These are phyloP conservation scores for Sporothrix protearum DNA, from an alignment of 2,329 filamentous ascomycete genomes.

Conservation along the genomic window DNA sequence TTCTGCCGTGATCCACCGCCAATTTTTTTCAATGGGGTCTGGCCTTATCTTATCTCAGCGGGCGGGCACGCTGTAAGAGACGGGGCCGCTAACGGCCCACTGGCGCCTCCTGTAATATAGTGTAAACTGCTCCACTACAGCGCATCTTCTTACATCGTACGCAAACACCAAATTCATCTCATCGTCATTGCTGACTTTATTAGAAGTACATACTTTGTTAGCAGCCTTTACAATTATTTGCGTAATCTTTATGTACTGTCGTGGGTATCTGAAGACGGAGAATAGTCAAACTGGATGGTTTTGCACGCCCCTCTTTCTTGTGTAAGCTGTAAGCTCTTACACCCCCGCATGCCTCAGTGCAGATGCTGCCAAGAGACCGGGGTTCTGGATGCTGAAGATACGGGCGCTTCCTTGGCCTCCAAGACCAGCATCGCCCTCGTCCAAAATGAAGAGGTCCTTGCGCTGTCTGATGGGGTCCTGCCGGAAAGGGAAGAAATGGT, in stretches of 20 bases:
- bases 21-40: constrained; percentile 17
- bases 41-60: constrained; percentile 20
- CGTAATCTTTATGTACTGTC: not conserved
- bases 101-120: not conserved
- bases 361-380: not conserved
- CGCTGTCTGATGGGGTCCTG: too few species aligned
- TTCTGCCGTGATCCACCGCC: constrained; percentile 24
- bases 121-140: not conserved
- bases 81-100: not conserved
- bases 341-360: not conserved
- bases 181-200: not conserved
- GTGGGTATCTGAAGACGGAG: not conserved
- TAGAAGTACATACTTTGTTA: too few species aligned
- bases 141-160: too few species aligned
- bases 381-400: not conserved
- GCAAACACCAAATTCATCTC: not conserved
- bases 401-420: not conserved
- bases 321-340: not conserved
- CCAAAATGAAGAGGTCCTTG: not conserved
- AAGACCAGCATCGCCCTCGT: not conserved
- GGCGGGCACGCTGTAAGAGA: not conserved
- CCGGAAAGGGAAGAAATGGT: not conserved
- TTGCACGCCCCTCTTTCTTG: not conserved
- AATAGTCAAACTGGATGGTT: not conserved
- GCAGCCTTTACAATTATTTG: too few species aligned